A percentile compares a stretch with the other conserved stretches of the same genome.
phyloP scores from a whole-genome alignment of 768 basidiomycete genomes.

The Tylopilus subfusipes region DNA sequence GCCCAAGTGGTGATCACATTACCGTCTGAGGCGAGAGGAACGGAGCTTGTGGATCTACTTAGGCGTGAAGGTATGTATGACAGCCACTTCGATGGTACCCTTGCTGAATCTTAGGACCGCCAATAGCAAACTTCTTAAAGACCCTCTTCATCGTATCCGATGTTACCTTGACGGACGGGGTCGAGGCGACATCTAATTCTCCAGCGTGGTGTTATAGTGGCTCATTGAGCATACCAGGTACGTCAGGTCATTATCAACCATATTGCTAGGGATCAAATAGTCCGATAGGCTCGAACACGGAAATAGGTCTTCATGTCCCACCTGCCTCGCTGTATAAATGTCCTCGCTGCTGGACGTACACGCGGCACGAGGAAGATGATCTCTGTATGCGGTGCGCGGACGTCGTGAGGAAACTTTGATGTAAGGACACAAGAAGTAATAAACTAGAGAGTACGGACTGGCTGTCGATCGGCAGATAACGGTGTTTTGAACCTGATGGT shows the following conservation, averaged over 20 bases:
- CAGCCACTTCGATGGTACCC: no score
- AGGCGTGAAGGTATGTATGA: constrained; percentile 40
- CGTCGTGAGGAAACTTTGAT: constrained; percentile 14
- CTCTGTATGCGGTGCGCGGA: constrained; percentile 65
- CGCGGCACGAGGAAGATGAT: constrained; percentile 43
- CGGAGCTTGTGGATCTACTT: constrained; percentile 36
- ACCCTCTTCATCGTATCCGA: constrained; percentile 82
- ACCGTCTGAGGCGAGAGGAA: constrained; percentile 32
- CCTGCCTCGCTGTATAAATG: constrained; percentile 70
- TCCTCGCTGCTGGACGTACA: constrained; percentile 88
- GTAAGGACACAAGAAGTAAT: background rate
- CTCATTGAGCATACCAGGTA: constrained; percentile 46
- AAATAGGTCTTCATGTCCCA: constrained; percentile 50
- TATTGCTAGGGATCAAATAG: background rate
- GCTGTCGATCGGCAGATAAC: background rate
- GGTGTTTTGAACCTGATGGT: no score
- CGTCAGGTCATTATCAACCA: constrained; percentile 6
- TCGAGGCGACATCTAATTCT: constrained; percentile 37
- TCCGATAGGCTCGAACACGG: constrained; percentile 10
- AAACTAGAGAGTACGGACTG: background rate
- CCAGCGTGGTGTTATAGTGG: constrained; percentile 50
- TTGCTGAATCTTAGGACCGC: background rate
- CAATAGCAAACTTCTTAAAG: constrained; percentile 59
- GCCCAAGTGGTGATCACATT: constrained; percentile 67
- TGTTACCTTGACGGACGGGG: constrained; percentile 49